phyloP scores from a whole-genome alignment of 768 basidiomycete species.

The Leccinellum rugosiceps region DNA sequence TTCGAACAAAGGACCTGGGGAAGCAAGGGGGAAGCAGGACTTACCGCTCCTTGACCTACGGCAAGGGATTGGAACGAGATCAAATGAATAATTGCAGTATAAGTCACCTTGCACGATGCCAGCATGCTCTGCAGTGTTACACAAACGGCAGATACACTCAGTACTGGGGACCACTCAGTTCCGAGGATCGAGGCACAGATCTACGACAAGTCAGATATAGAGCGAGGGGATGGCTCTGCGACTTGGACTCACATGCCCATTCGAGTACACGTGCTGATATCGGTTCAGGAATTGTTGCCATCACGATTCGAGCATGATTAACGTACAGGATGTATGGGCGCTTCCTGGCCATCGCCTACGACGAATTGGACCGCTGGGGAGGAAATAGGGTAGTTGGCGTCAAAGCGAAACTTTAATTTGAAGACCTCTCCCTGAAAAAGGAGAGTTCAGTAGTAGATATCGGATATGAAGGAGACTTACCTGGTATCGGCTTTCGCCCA shows the following conservation, averaged over 20 bases:
- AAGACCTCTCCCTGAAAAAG: conserved; percentile 66
- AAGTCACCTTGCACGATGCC: conserved; percentile 78
- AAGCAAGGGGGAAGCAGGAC: conserved; percentile 19
- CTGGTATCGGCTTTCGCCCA: conserved; percentile 79
- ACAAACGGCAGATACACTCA: conserved; percentile 78
- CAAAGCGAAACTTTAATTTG: conserved; percentile 80
- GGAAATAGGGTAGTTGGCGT: conserved; percentile 78
- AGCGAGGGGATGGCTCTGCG: conserved; percentile 3
- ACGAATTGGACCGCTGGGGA: conserved; percentile 87
- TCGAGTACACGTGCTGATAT: conserved; percentile 78
- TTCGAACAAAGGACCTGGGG: not conserved
- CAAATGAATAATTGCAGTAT: not conserved
- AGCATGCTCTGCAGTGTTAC: conserved; percentile 91
- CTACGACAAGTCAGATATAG: conserved; percentile 36
- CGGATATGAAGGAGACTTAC: conserved; percentile 34
- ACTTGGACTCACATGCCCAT: conserved; percentile 63
- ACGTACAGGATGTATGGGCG: conserved; percentile 80
- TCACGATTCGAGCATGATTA: not conserved
- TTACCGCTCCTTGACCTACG: conserved; percentile 62
- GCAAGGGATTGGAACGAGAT: not conserved
- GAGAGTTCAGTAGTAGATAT: conserved; percentile 1
- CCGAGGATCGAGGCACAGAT: conserved; percentile 91
- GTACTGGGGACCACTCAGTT: conserved; percentile 86
- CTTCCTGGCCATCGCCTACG: conserved; percentile 54
- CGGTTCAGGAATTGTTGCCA: conserved; percentile 9